Evolutionary conservation across 495 filamentous ascomycete genomes (phyloP).

Genomic region (Jackrogersella minutella): DNA sequence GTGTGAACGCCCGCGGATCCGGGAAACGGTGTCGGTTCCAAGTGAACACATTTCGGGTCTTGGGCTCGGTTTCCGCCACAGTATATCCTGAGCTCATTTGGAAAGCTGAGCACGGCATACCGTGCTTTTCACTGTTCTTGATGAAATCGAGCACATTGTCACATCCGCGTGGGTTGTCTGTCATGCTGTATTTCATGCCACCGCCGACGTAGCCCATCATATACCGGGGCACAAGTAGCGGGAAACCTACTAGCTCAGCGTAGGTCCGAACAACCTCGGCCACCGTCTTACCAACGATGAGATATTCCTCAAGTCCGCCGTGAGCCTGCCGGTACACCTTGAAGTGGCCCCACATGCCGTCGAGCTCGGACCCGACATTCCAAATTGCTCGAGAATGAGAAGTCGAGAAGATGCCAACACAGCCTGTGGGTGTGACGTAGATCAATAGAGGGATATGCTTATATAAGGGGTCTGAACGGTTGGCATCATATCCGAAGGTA

Average conservation of each 20-base stretch:
- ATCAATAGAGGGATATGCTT: conserved; percentile 76
- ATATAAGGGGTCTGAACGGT: conserved; percentile 75
- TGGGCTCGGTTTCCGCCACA: conserved; percentile 68
- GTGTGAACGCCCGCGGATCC: conserved; percentile 66
- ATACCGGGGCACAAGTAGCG: conserved; percentile 69
- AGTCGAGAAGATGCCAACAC: conserved; percentile 71
- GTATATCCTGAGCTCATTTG: conserved; percentile 78
- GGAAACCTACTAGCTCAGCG: conserved; percentile 70
- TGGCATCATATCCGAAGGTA: conserved; percentile 73
- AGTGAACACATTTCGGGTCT: conserved; percentile 74
- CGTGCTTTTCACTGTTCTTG: conserved; percentile 64
- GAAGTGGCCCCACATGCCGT: conserved; percentile 73
- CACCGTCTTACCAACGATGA: conserved; percentile 70
- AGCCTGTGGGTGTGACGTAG: conserved; percentile 65
- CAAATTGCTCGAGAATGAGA: conserved; percentile 69
- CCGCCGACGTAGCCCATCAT: conserved; percentile 74
- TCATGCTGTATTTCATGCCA: conserved; percentile 74
- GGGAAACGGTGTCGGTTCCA: conserved; percentile 74
- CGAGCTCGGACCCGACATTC: conserved; percentile 73
- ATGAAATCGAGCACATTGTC: conserved; percentile 67
- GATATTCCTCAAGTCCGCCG: conserved; percentile 74
- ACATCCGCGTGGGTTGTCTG: conserved; percentile 66
- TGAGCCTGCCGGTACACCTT: conserved; percentile 75
- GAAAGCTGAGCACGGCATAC: conserved; percentile 74
- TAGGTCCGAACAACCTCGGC: conserved; percentile 70